Evolutionary conservation across 1,284 basidiomycete genomes (phyloP), one percentile per base, ranked within the genome.

Genomic region (Ganoderma sinense): DNA sequence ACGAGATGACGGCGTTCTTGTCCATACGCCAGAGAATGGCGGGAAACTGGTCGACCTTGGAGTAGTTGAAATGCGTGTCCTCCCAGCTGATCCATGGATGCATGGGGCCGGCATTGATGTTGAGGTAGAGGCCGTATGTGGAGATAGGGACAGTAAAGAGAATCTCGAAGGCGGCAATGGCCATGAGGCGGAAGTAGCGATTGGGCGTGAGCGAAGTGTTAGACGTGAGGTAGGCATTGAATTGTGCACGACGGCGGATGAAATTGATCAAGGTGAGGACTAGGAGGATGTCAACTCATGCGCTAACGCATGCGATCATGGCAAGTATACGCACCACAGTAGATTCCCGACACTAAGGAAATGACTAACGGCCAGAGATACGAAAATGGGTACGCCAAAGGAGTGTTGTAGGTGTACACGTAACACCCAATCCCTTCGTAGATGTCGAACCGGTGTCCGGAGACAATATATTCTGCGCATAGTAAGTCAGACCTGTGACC

Each of bases 61-160:
- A 81, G 71, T 85, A 92, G 59, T 84, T 69, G 39, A 64, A 77
- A 74, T 94, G 92, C 0, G 86, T 87, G 71, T 86, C 78, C 0
- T 68, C 83, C 89, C 90, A 92, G 55, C 80, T 83, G 43, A 81
- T 77, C 86, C 88, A 92, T 0, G 87, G 84, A 0, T 73, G 31
- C 2, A 88, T 56, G 0, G 75, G 68, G 0, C 33, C 33, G 7
- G 33, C 33, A 31, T 69, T 45, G 45, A 73, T 6, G 71, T 82
- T 80, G 62, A 74, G 20, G 48, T 76, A 78, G 11, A 86, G 71
- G 8, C 68, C 58, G 60, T 75, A 78, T 18, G 7, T 33, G 66
- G 65, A 20, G 65, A 72, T 7, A 86, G 51, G 5, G 83, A 82
- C 10, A 82, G 48, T 0, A 79, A 80, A 71, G 74, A 79, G 2